Evolutionary conservation across 2,329 filamentous ascomycete genomes (phyloP), one percentile per base, ranked within the genome.

Genomic region (Colletotrichum cuscutae): DNA sequence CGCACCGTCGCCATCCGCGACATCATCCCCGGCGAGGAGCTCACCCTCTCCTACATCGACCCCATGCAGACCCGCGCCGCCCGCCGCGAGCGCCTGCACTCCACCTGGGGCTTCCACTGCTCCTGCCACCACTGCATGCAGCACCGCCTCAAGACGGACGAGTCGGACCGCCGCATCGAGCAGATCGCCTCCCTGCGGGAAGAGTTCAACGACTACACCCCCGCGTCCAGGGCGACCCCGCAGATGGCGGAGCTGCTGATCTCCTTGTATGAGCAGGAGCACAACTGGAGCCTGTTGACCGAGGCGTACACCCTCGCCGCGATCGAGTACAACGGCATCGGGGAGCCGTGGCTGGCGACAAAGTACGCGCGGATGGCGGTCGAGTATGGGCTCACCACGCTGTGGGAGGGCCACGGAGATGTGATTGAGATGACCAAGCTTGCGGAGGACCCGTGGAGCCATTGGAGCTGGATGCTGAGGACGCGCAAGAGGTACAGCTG

Each of bases 1-100:
- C 79, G 81, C 69, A 78, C 84, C 49, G 79, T 82, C 61, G 85
- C 83, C 42, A 77, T 81, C 12, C 80, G 83, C 1, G 80, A 81
- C 68, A 86, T 86, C 72, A 56, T 68, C 4, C 79, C 82, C 0
- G 84, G 84, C 35, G 84, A 85, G 72, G 84, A 86, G 76, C 79
- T 86, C 63, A 84, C 82, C 19, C 76, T 86, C 65, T 82, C 83
- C 0, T 86, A 86, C 76, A 82, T 86, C 37, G 78, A 82, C 78
- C 82, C 81, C 22, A 66, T 82, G 26, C 76, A 79, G 76, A 15
- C 75, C n/a, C 78, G 79, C n/a, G 73, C 53, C 52, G 35, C 74
- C 72, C 81, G 84, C 5, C 71, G 78, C n/a, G 53, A 71, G 9
- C 76, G 78, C 46, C 77, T 85, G n/a, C 65, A 76, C 26, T 24